Conservation (phyloP, 345 rosid genomes). For the Sisymbrium irio region DNA sequence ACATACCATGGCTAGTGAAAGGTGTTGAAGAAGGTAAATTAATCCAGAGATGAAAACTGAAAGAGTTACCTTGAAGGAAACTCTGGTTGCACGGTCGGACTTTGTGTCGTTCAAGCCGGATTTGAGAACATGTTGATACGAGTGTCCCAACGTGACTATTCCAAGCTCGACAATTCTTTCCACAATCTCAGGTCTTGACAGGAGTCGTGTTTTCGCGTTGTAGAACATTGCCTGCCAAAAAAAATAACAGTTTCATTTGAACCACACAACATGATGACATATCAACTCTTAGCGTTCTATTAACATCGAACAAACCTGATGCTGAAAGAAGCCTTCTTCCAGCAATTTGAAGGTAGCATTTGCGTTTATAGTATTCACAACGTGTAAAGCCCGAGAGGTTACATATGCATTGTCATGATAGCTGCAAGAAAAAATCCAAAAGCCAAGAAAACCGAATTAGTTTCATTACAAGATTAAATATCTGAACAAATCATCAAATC, state of each 20-base stretch:
- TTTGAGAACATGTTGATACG: conserved; percentile 43
- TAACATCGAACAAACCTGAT: conserved; percentile 32
- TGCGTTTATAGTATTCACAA: conserved; percentile 22
- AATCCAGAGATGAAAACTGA: neutral
- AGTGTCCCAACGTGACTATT: conserved; percentile 47
- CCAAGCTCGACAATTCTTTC: conserved; percentile 53
- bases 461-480: neutral
- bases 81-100: conserved; percentile 65
- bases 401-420: conserved; percentile 39
- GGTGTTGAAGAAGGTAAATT: neutral
- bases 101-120: conserved; percentile 51
- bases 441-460: neutral
- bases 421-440: conserved; percentile 14
- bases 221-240: conserved; percentile 58
- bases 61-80: conserved; percentile 68
- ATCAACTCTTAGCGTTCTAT: neutral
- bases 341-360: conserved; percentile 28
- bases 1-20: neutral
- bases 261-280: neutral
- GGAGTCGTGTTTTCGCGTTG: conserved; percentile 47
- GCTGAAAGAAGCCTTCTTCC: conserved; percentile 34
- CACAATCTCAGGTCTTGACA: conserved; percentile 51
- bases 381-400: conserved; percentile 34
- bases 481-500: neutral
- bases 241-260: neutral